Evolutionary conservation across 495 filamentous ascomycete genomes (phyloP), one percentile per base, ranked within the genome.

Genomic region (Ascobolus immersus): DNA sequence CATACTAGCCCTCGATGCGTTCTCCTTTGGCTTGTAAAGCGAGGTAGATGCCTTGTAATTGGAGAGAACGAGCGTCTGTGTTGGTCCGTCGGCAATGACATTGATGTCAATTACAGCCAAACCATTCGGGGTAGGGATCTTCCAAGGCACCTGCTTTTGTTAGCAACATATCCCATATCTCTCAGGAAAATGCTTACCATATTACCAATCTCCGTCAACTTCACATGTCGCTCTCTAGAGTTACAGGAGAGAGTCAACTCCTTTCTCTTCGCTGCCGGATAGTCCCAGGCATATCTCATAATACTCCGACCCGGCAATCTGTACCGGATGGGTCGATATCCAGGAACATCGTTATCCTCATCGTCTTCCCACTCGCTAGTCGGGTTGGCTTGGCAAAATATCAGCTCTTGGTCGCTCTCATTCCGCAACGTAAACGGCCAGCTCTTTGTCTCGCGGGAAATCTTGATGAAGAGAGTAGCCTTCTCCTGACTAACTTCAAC

Each of bases 271-370:
- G 80, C 78, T 4, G 86, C 81, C 2, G 86, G 86, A 55, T 86
- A 94, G 49, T 96, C 89, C 86, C 86, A 96, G 19, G 86, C 84
- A 49, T 96, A 96, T 4, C 89, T 84, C 86, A 96, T 96, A 53
- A 94, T 91, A 51, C 84, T 93, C 21, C 89, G 65, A 5, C 81
- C 69, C 3, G 86, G 86, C 10, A 96, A 64, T n/a, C 82, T 75
- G 50, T 96, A 96, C 24, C 77, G 60, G 40, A 94, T 76, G 8
- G 77, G 79, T 35, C 76, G 68, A 76, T 82, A 96, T 4, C 77
- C 73, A 32, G 73, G 58, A 41, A 89, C 79, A 39, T 82, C 74
- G 36, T 71, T 68, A 31, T 74, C 74, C 34, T 91, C 84, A 40
- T 91, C 84, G 36, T 78, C 73, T 11, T 67, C 39, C 21, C 28